phyloP scores from a whole-genome alignment of 768 basidiomycete species.

The Kondoa subrosea region DNA sequence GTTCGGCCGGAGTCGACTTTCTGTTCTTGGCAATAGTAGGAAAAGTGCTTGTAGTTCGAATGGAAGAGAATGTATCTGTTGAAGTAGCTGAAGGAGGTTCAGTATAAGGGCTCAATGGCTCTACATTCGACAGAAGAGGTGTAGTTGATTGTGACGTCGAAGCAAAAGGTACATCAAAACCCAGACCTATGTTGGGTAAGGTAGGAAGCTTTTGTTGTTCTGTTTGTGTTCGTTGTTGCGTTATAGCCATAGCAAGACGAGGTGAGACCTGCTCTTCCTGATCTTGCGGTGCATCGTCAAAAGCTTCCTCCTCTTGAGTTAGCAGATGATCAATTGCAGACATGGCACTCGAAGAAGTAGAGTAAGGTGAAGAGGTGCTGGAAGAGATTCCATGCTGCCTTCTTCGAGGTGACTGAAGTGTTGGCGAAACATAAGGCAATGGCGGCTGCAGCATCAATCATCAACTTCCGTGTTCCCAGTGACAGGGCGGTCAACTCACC shows the following conservation, averaged over 20 bases:
- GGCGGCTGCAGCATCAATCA: not conserved
- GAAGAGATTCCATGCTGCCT: not conserved
- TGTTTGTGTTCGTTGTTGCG: not conserved
- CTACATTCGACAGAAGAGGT: not conserved
- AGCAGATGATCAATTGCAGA: slow-evolving; percentile 8
- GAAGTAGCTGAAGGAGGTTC: not conserved
- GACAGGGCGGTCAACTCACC: not conserved
- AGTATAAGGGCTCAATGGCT: not conserved
- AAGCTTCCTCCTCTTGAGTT: not conserved
- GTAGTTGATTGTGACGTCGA: not conserved
- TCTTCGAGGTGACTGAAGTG: not conserved
- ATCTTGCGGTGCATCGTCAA: not conserved
- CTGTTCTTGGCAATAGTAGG: not conserved
- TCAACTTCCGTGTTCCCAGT: not conserved
- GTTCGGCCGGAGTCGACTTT: not conserved
- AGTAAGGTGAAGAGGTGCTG: slow-evolving; percentile 2
- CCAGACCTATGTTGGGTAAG: not conserved
- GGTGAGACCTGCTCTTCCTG: not conserved
- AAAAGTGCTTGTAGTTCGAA: not conserved
- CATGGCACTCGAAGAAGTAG: slow-evolving; percentile 3
- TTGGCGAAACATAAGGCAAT: not conserved
- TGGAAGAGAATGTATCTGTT: not conserved
- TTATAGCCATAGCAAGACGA: not conserved
- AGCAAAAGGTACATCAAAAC: not conserved
- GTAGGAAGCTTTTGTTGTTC: too few relatives aligned